Evolutionary conservation across 306 rosid species (phyloP), one percentile per base, ranked within the genome.

Genomic region (Vigna mungo): DNA sequence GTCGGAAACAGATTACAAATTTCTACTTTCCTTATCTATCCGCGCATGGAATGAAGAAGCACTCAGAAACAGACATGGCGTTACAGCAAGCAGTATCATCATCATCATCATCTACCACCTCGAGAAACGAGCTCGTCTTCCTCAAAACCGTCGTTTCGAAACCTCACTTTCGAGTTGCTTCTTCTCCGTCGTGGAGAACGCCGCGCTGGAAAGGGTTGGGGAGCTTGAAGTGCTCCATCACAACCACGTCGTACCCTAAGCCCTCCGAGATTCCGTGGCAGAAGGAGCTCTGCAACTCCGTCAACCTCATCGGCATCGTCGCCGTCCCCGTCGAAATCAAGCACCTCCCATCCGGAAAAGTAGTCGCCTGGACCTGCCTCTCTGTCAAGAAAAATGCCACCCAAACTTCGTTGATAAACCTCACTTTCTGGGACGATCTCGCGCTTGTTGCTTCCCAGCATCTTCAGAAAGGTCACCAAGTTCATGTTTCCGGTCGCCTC

Each of bases 341-440:
- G 86, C 88, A 91, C 77, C 75, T 89, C 4, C 84, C 97, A 17
- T 87, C 97, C 16, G 97, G 97, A 39, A 95, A 90, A 78, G 90
- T 81, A 62, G 78, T 84, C 47, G 93, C 97, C 0, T 88, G 95
- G 96, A 94, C 98, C 16, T 92, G 95, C 77, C 87, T 94, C 68
- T 87, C 96, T 53, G 89, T 90, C 75, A 90, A 85, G 96, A 94
- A 89, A 74, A 90, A 86, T 34, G 77, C 96, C 56, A 75, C 92
- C 1, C 93, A 90, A 36, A 77, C 89, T 4, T 84, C 90, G 1
- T 95, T 92, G 94, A 84, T 91, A 68, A 80, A 66, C 81, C 67
- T 95, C 84, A 88, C 96, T 5, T 95, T 95, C 81, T 95, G 98
- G 99, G 97, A 92, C 72, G 98, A 91, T 61, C 84, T 92, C 52